Percentiles rank a stretch among this genome's conserved stretches.
phyloP scores from a whole-genome alignment of 148 eudicot species.

The Chenopodium formosanum region DNA sequence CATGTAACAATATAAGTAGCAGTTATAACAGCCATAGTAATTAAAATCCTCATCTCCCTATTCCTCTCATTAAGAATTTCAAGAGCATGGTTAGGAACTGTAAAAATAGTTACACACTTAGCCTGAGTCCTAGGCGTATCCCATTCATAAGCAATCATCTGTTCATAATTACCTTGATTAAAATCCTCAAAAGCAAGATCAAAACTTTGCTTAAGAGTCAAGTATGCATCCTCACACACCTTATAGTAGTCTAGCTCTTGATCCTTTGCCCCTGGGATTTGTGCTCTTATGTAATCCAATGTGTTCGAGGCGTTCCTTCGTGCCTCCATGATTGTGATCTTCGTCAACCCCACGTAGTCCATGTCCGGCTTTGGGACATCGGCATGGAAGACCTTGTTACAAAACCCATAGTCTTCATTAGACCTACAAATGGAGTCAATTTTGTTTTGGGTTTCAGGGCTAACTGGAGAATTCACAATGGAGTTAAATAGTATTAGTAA shows the following conservation, averaged over 20 bases:
- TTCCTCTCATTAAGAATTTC: constrained; percentile 27
- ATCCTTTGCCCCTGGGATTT: neutral
- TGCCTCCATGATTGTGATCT: constrained; percentile 19
- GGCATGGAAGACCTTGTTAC: constrained; percentile 19
- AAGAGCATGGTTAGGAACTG: neutral
- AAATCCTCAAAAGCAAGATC: constrained; percentile 9
- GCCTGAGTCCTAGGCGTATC: constrained; percentile 12
- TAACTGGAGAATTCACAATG: neutral
- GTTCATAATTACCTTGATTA: neutral
- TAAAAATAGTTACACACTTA: constrained; percentile 17
- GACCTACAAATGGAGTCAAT: constrained; percentile 21
- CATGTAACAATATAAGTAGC: neutral
- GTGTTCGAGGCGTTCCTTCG: constrained; percentile 19
- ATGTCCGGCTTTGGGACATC: constrained; percentile 17
- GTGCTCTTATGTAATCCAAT: constrained; percentile 7
- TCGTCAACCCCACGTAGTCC: constrained; percentile 9
- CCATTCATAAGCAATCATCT: constrained; percentile 2
- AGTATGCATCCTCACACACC: constrained; percentile 21
- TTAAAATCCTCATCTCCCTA: constrained; percentile 25
- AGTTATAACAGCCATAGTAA: constrained; percentile 24
- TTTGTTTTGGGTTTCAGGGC: neutral
- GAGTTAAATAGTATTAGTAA: neutral
- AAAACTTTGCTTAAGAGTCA: constrained; percentile 7
- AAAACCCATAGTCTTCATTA: constrained; percentile 22
- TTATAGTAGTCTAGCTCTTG: neutral